Conservation (phyloP, 2,329 filamentous ascomycete species). For the Lachnum nothofagi region DNA sequence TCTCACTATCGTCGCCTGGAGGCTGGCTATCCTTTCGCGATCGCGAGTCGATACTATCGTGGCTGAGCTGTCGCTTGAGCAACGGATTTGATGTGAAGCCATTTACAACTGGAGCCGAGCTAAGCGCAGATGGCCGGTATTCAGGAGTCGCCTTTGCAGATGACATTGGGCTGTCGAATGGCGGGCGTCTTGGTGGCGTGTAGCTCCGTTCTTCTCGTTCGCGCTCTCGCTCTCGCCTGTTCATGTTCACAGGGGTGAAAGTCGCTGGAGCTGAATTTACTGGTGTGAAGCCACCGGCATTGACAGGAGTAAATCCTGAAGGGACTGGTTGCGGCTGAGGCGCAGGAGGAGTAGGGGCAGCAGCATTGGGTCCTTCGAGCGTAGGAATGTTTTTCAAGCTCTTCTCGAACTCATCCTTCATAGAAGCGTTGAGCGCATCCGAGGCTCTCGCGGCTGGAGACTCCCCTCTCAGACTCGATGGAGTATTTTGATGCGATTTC, state of each 20-base stretch:
- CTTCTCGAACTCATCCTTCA: conserved; percentile 37
- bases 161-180: conserved; percentile 58
- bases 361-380: conserved; percentile 23
- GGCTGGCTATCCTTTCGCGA: conserved; percentile 28
- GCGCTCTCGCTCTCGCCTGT: conserved; percentile 44
- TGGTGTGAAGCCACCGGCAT: conserved; percentile 55
- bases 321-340: conserved; percentile 19
- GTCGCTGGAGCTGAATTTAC: conserved; percentile 52
- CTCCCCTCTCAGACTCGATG: conserved; percentile 53
- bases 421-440: conserved; percentile 50
- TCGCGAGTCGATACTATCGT: conserved; percentile 40
- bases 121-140: conserved; percentile 50
- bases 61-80: conserved; percentile 73
- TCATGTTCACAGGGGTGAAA: conserved; percentile 52
- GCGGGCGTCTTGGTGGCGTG: conserved; percentile 45
- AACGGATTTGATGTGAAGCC: conserved; percentile 45
- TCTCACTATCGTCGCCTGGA: conserved; percentile 47
- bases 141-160: conserved; percentile 63
- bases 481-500: conserved; percentile 55
- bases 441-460: conserved; percentile 62
- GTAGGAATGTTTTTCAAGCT: conserved; percentile 33
- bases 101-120: conserved; percentile 48
- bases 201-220: conserved; percentile 50
- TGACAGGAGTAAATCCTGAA: conserved; percentile 38
- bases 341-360: conserved; percentile 24